phyloP scores from a whole-genome alignment of 768 basidiomycete genomes.

The Termitomyces sp. region DNA sequence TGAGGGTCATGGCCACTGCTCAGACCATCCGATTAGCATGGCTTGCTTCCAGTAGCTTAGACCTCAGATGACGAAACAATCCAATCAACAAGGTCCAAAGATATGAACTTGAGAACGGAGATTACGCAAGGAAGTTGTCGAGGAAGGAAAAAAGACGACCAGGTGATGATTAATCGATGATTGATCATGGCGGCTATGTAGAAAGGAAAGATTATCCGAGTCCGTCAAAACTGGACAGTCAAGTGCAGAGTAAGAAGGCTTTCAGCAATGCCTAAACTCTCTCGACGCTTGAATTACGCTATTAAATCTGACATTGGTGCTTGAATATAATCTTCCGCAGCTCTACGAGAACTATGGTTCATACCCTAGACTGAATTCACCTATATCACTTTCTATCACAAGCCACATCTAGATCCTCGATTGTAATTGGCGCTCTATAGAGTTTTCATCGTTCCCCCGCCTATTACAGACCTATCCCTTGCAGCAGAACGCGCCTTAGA shows the following conservation, averaged over 20 bases:
- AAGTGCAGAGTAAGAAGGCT: no score
- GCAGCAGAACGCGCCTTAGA: not conserved
- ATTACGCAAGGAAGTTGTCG: no score
- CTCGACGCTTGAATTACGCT: no score
- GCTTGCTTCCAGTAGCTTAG: not conserved
- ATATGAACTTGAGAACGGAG: not conserved
- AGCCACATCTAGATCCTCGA: slow-evolving; percentile 1
- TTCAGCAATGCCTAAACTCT: no score
- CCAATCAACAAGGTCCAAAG: not conserved
- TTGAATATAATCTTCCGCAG: no score
- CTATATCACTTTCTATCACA: slow-evolving; percentile 5
- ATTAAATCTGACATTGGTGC: no score
- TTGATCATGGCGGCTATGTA: no score
- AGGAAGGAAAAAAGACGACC: no score
- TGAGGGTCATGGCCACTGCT: not conserved
- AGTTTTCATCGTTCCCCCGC: not conserved
- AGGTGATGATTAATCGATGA: no score
- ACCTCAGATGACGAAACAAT: not conserved
- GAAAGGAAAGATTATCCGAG: no score
- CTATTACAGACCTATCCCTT: not conserved
- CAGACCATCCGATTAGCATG: not conserved
- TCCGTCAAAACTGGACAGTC: no score
- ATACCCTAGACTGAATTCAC: not conserved
- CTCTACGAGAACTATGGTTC: not conserved
- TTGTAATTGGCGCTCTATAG: not conserved